phyloP scores from a whole-genome alignment of 179 eudicot species.

The Camellia oleifera region DNA sequence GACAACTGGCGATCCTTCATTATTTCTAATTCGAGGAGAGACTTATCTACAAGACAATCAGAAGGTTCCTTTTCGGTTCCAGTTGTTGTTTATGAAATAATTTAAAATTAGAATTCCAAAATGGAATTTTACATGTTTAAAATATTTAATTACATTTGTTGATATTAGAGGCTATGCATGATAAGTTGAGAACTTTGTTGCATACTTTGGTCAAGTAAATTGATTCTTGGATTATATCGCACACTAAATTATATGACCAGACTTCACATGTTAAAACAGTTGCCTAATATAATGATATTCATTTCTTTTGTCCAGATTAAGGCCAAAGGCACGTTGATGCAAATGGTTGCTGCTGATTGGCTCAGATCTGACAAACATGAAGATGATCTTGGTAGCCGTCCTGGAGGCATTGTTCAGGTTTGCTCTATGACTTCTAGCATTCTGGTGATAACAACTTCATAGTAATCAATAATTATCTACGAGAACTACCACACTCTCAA shows the following conservation, averaged over 20 bases:
- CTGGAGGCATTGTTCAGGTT: slow-evolving; percentile 68
- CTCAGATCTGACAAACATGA: slow-evolving; percentile 63
- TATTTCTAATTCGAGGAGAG: slow-evolving; percentile 57
- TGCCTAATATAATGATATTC: not conserved
- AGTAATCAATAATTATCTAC: not conserved
- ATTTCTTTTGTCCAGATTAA: slow-evolving; percentile 36
- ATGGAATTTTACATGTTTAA: not conserved
- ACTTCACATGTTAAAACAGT: not conserved
- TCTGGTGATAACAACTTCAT: not conserved
- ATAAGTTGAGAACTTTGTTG: not conserved
- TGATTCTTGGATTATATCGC: not conserved
- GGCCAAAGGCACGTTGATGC: slow-evolving; percentile 53
- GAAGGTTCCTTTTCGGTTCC: slow-evolving; percentile 36
- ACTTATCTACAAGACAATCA: slow-evolving; percentile 45
- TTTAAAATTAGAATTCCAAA: not conserved
- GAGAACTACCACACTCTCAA: not conserved
- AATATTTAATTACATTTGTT: not conserved
- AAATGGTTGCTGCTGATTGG: slow-evolving; percentile 73
- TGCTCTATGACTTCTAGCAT: not conserved
- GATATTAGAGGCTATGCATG: not conserved
- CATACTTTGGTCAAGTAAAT: not conserved
- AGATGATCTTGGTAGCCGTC: slow-evolving; percentile 57
- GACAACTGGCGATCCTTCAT: slow-evolving; percentile 54
- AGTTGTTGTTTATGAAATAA: not conserved
- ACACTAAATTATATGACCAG: not conserved